Conservation (phyloP, 164 flowering plant species). For the Aristolochia contorta region DNA sequence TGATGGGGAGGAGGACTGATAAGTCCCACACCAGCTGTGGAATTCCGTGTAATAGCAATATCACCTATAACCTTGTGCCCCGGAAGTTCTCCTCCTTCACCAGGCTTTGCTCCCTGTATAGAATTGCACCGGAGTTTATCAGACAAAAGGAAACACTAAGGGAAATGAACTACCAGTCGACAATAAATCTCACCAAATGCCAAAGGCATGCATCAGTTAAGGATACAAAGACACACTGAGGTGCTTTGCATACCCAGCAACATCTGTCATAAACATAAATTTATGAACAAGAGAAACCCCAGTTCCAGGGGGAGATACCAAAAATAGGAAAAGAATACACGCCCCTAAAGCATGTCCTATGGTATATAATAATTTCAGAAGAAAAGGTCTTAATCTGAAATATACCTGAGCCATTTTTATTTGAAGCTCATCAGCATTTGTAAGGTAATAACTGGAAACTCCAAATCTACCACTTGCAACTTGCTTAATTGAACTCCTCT, state of each 20-base stretch:
- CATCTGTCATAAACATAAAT: conserved; percentile 63
- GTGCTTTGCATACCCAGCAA: conserved; percentile 63
- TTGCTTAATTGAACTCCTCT: conserved; percentile 95
- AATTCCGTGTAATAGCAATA: conserved; percentile 91
- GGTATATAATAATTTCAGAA: no score
- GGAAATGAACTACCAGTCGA: conserved; percentile 15
- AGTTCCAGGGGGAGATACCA: conserved; percentile 25
- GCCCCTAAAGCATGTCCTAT: background rate
- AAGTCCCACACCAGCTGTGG: conserved; percentile 98
- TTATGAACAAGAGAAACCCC: conserved; percentile 46
- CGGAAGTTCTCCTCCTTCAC: conserved; percentile 99
- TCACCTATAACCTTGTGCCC: conserved; percentile 99
- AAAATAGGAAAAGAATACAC: conserved; percentile 8
- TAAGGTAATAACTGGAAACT: conserved; percentile 89
- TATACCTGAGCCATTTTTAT: conserved; percentile 99
- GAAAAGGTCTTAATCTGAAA: background rate
- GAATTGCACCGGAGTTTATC: conserved; percentile 8
- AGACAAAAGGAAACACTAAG: background rate
- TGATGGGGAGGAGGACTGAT: conserved; percentile 99
- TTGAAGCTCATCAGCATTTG: conserved; percentile 95
- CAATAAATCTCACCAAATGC: conserved; percentile 47
- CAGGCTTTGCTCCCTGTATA: conserved; percentile 98
- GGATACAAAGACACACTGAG: conserved; percentile 56
- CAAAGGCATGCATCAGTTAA: conserved; percentile 44
- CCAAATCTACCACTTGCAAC: conserved; percentile 99